Percentiles rank a stretch among this genome's conserved stretches.
Conservation (phyloP, 1,284 basidiomycete species). For the Ceratobasidium sp. region DNA sequence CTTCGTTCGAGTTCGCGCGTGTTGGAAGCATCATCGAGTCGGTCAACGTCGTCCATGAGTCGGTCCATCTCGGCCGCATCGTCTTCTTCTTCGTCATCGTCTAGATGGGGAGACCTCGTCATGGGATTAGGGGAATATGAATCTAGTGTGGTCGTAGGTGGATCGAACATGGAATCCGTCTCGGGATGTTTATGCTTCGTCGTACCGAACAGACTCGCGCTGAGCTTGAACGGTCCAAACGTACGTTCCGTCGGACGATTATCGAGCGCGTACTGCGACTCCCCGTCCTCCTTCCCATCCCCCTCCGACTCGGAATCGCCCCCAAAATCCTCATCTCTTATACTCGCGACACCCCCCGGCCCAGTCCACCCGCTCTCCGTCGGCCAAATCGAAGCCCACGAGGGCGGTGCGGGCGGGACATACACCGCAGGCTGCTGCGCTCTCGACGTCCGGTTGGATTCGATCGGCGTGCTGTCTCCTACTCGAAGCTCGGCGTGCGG, state of each 20-base stretch:
- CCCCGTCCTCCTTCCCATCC: neutral
- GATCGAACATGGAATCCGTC: neutral
- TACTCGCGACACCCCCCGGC: constrained; percentile 33
- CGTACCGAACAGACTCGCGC: neutral
- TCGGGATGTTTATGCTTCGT: constrained; percentile 13
- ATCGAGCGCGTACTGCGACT: neutral
- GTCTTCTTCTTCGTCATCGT: constrained; percentile 14
- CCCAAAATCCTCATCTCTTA: neutral
- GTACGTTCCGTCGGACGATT: neutral
- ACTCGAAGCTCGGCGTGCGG: too few relatives aligned
- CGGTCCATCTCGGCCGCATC: neutral
- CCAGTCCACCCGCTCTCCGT: constrained; percentile 42
- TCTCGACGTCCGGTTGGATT: constrained; percentile 26
- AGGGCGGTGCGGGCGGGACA: constrained; percentile 35
- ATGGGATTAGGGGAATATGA: neutral
- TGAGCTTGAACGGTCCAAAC: constrained; percentile 24
- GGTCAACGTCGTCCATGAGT: neutral
- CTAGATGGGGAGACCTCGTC: constrained; percentile 9
- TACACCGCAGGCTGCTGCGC: neutral
- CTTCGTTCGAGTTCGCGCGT: neutral
- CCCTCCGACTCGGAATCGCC: constrained; percentile 7
- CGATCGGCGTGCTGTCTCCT: neutral
- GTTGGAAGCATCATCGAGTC: too few relatives aligned
- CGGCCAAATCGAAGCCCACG: constrained; percentile 42
- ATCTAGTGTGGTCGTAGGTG: neutral